These are phyloP conservation scores for Alternaria arbusti DNA, from an alignment of 2,329 filamentous ascomycete species.

Conservation along the genomic window DNA sequence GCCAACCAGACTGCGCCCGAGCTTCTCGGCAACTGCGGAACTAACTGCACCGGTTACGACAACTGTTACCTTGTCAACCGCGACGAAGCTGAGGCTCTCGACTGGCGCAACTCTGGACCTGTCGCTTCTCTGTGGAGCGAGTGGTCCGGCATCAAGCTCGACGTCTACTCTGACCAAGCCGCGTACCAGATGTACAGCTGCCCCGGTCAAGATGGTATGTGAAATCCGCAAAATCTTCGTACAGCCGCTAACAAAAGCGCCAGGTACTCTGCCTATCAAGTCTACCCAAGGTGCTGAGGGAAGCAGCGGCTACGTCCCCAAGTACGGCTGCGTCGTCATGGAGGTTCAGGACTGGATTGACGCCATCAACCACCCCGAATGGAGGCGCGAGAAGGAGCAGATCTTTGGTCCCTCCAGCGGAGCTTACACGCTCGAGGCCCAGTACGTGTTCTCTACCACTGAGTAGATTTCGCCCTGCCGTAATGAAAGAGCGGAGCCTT, in stretches of 20 bases:
- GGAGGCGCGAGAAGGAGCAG: constrained; percentile 68
- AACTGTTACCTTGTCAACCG: constrained; percentile 75
- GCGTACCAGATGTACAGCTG: constrained; percentile 91
- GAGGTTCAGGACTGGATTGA: constrained; percentile 96
- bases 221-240: neutral
- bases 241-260: constrained; percentile 6
- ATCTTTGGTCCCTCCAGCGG: constrained; percentile 55
- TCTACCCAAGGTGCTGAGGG: constrained; percentile 69
- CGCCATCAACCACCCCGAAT: constrained; percentile 88
- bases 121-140: constrained; percentile 71
- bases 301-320: constrained; percentile 67
- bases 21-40: constrained; percentile 76
- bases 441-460: constrained; percentile 52
- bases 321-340: constrained; percentile 87
- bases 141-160: constrained; percentile 83
- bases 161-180: constrained; percentile 82
- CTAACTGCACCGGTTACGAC: constrained; percentile 84
- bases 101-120: constrained; percentile 68
- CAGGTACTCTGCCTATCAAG: constrained; percentile 68
- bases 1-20: constrained; percentile 68
- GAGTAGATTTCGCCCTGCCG: neutral
- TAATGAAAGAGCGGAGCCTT: neutral
- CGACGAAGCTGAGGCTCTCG: constrained; percentile 60
- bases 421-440: constrained; percentile 54
- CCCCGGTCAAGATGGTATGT: constrained; percentile 71